Evolutionary conservation across 1,139 yeast genomes (phyloP).

Genomic region (Saccharomyces hybrid): DNA sequence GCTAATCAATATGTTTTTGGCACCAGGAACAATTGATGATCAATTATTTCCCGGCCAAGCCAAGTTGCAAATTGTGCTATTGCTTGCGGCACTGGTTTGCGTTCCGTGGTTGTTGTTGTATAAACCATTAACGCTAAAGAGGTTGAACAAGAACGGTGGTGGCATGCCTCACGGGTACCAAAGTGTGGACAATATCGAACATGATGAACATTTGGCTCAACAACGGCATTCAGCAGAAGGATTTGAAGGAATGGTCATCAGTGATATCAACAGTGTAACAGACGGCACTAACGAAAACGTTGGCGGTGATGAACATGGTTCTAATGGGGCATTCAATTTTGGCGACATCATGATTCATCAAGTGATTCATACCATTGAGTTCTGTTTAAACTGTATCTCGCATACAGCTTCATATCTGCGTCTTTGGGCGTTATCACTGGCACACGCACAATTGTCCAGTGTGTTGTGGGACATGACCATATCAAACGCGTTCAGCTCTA

Average conservation of each 20-base stretch:
- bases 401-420: too few relatives aligned
- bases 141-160: slow-evolving; percentile 18
- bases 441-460: too few relatives aligned
- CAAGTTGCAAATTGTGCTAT: slow-evolving; percentile 49
- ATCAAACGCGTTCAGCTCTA: slow-evolving; percentile 44
- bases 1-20: slow-evolving; percentile 71
- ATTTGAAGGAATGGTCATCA: slow-evolving; percentile 30
- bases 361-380: too few relatives aligned
- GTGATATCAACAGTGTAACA: slow-evolving; percentile 18
- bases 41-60: slow-evolving; percentile 60
- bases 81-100: slow-evolving; percentile 58
- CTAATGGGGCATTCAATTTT: slow-evolving; percentile 50
- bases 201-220: slow-evolving; percentile 32
- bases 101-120: slow-evolving; percentile 68
- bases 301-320: slow-evolving; percentile 10
- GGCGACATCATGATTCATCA: too few relatives aligned
- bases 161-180: neutral
- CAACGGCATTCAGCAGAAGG: slow-evolving; percentile 35
- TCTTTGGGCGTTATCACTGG: too few relatives aligned
- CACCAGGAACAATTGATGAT: slow-evolving; percentile 69
- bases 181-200: slow-evolving; percentile 32
- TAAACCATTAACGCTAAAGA: slow-evolving; percentile 51
- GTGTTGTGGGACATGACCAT: slow-evolving; percentile 24
- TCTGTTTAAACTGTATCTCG: too few relatives aligned
- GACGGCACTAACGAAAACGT: slow-evolving; percentile 16